A percentile compares a stretch with the other conserved stretches of the same genome.
phyloP scores from a whole-genome alignment of 495 filamentous ascomycete genomes.

The Parathielavia appendiculata region DNA sequence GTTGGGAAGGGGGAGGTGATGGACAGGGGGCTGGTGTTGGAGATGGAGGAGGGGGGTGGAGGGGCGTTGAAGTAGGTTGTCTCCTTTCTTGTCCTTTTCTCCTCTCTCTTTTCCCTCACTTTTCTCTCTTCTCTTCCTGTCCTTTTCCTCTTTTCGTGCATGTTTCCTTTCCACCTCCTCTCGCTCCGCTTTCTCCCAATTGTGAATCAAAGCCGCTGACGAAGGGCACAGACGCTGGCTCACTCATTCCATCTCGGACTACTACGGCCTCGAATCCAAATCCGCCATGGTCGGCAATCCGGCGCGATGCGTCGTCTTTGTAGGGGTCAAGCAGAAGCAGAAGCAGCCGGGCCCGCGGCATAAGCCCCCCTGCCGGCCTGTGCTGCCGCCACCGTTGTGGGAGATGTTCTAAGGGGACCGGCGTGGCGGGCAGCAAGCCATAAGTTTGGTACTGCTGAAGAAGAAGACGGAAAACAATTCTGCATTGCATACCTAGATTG shows the following conservation, averaged over 20 bases:
- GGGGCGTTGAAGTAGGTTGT: constrained; percentile 72
- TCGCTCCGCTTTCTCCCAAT: background rate
- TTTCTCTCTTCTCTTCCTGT: background rate
- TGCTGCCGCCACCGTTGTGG: constrained; percentile 31
- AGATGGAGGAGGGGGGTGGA: constrained; percentile 64
- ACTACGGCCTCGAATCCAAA: constrained; percentile 87
- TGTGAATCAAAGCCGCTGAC: background rate
- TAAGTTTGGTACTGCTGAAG: background rate
- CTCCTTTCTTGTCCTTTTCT: constrained; percentile 8
- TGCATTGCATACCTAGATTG: constrained; percentile 11
- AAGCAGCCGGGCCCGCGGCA: constrained; percentile 4
- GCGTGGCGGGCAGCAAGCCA: background rate
- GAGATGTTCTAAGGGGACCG: constrained; percentile 28
- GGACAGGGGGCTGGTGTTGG: constrained; percentile 73
- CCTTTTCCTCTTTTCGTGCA: background rate
- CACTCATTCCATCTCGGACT: constrained; percentile 84
- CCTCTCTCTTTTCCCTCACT: background rate
- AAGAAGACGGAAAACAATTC: background rate
- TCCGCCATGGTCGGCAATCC: constrained; percentile 73
- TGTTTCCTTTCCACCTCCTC: background rate
- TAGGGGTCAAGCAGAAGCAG: constrained; percentile 61
- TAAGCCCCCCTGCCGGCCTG: constrained; percentile 10
- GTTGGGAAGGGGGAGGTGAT: constrained; percentile 55
- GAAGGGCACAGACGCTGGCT: constrained; percentile 67
- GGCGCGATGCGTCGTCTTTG: constrained; percentile 77